Conservation (phyloP, 495 filamentous ascomycete genomes). For the Neurospora cerealis region DNA sequence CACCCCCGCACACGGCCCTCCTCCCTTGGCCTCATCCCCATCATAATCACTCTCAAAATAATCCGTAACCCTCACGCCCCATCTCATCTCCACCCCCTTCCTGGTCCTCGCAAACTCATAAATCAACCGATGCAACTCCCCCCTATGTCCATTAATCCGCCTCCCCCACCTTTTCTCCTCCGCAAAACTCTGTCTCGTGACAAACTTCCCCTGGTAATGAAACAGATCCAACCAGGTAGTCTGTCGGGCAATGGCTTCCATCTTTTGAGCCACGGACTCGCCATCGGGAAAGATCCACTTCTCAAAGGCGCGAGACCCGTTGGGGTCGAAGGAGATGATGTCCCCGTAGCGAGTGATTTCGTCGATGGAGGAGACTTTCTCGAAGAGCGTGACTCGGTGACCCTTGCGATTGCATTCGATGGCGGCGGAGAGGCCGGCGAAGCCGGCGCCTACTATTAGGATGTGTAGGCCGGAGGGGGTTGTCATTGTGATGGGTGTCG, state of each 20-base stretch:
- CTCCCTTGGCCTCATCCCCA: neutral
- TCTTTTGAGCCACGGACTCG: constrained; percentile 33
- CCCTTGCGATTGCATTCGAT: constrained; percentile 45
- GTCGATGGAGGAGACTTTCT: constrained; percentile 27
- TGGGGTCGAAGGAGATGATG: constrained; percentile 44
- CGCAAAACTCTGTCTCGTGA: constrained; percentile 21
- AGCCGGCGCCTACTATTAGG: constrained; percentile 51
- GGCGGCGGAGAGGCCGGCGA: constrained; percentile 50
- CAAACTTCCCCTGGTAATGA: constrained; percentile 23
- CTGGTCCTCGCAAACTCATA: neutral
- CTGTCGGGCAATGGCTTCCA: constrained; percentile 42
- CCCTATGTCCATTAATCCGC: constrained; percentile 50
- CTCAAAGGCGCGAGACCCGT: constrained; percentile 35
- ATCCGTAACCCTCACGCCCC: constrained; percentile 45
- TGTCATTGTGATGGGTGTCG: constrained; percentile 4
- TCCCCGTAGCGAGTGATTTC: constrained; percentile 39
- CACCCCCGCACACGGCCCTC: constrained; percentile 40
- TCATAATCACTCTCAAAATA: constrained; percentile 54
- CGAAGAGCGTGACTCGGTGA: constrained; percentile 24
- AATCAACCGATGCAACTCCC: constrained; percentile 40
- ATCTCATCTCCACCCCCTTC: constrained; percentile 42
- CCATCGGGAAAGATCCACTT: constrained; percentile 20
- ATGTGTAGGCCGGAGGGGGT: constrained; percentile 35
- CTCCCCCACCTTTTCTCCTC: constrained; percentile 21
- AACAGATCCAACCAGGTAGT: constrained; percentile 24